Conservation (phyloP, 2,329 filamentous ascomycete species). For the Aspergillus intermedius region DNA sequence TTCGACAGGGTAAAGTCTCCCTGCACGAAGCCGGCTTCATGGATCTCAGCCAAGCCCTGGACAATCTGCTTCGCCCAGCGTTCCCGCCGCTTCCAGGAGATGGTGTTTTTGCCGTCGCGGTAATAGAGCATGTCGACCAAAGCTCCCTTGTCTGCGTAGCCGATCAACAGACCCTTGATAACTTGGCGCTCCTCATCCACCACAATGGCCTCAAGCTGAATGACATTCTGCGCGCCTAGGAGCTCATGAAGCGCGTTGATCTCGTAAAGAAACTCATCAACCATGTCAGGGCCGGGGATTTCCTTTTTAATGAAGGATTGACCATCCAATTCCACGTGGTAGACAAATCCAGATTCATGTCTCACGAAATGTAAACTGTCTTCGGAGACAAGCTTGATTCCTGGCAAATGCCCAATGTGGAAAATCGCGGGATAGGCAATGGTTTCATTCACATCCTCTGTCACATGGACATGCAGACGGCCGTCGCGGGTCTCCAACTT, state of each 20-base stretch:
- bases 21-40: constrained; percentile 93
- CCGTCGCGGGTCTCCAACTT: constrained; percentile 85
- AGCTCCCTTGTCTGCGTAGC: constrained; percentile 77
- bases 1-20: constrained; percentile 97
- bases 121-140: constrained; percentile 80
- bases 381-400: constrained; percentile 54
- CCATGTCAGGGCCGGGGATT: constrained; percentile 88
- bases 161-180: constrained; percentile 85
- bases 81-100: constrained; percentile 67
- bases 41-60: constrained; percentile 80
- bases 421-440: constrained; percentile 73
- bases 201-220: constrained; percentile 79
- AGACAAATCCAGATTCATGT: constrained; percentile 95
- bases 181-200: constrained; percentile 66
- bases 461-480: constrained; percentile 88
- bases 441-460: constrained; percentile 94
- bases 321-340: constrained; percentile 71
- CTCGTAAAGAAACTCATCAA: constrained; percentile 96
- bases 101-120: constrained; percentile 54
- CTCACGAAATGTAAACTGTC: constrained; percentile 75
- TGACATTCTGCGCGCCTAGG: constrained; percentile 66
- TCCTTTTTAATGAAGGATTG: constrained; percentile 88
- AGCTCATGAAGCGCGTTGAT: constrained; percentile 87
- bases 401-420: constrained; percentile 63
- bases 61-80: constrained; percentile 91